Evolutionary conservation across 2,329 filamentous ascomycete genomes (phyloP), one percentile per base, ranked within the genome.

Genomic region (Aspergillus pseudoviridinutans): DNA sequence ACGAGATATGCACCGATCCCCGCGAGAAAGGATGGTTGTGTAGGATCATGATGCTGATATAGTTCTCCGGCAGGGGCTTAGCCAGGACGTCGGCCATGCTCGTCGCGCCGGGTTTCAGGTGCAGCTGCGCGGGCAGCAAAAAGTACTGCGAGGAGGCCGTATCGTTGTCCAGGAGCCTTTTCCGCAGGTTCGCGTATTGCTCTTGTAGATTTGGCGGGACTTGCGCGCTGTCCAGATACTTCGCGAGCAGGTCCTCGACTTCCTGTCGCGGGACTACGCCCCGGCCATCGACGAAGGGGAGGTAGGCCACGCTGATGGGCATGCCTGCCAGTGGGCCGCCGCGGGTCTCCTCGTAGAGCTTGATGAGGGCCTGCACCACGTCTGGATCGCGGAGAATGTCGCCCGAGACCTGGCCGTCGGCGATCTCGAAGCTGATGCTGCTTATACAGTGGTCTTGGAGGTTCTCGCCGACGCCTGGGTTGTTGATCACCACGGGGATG

Each of bases 391-490:
- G 66, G 53, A 68, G 49, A 14, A 65, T 57, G 35, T 71, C 68
- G 5, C 60, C 63, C 1, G 68, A 67, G 20, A 63, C 20, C 24
- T 68, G 64, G 2, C 58, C 61, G 17, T 69, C 61, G 8, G 59
- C 60, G 5, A 68, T 51, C 29, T 68, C 61, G 14, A 56, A 69
- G 32, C 62, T 70, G 27, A 73, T 65, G 7, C 63, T 67, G 24
- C 60, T 54, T n/a, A 77, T 55, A 29, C 71, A 63, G 65, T 80
- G 79, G 50, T 83, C 80, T 61, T 83, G 81, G 49, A 82, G 73
- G 58, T 82, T 82, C 51, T 77, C 77, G 8, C 81, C 81, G 4
- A 83, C 79, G 4, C 72, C 74, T 1, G 76, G 72, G 44, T 77
- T 78, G 41, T 76, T 70, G 20, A 83, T 68, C 49, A 77, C 72